Evolutionary conservation across 73 alveolate species (phyloP).

Genomic region (Uronychia setigera): DNA sequence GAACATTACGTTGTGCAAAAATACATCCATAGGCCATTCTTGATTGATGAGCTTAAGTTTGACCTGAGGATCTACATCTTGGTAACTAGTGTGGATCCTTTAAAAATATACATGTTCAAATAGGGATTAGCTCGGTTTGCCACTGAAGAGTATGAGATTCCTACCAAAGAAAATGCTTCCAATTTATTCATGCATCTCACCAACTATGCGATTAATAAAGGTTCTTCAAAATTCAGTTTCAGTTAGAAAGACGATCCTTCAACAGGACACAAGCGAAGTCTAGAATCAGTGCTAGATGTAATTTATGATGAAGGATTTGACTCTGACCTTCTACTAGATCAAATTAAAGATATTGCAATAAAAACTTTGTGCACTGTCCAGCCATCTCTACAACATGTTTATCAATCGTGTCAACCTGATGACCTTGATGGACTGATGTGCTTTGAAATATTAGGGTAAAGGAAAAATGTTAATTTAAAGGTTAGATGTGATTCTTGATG

Average conservation of each 20-base stretch:
- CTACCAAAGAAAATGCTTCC: constrained; percentile 3
- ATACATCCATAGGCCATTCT: constrained; percentile 75
- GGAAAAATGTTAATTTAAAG: no score
- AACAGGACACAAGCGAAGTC: constrained; percentile 53
- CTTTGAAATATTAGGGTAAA: constrained; percentile 58
- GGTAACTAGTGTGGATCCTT: constrained; percentile 75
- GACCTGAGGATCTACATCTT: constrained; percentile 83
- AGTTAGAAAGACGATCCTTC: constrained; percentile 22
- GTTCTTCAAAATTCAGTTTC: constrained; percentile 21
- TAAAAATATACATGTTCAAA: constrained; percentile 74
- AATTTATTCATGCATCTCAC: background rate
- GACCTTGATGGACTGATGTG: constrained; percentile 55
- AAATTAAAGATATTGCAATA: constrained; percentile 64
- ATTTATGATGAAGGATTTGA: constrained; percentile 59
- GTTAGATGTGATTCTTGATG: no score
- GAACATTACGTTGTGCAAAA: constrained; percentile 59
- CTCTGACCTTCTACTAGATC: constrained; percentile 34
- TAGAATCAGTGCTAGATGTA: constrained; percentile 27
- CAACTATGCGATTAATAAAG: background rate
- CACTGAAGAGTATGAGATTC: constrained; percentile 74
- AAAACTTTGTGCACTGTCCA: constrained; percentile 66
- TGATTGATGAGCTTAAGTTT: constrained; percentile 74
- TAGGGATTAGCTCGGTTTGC: constrained; percentile 88
- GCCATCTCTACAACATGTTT: constrained; percentile 66
- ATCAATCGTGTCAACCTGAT: constrained; percentile 57